phyloP scores from a whole-genome alignment of 306 rosid genomes.

The Glycine soja region DNA sequence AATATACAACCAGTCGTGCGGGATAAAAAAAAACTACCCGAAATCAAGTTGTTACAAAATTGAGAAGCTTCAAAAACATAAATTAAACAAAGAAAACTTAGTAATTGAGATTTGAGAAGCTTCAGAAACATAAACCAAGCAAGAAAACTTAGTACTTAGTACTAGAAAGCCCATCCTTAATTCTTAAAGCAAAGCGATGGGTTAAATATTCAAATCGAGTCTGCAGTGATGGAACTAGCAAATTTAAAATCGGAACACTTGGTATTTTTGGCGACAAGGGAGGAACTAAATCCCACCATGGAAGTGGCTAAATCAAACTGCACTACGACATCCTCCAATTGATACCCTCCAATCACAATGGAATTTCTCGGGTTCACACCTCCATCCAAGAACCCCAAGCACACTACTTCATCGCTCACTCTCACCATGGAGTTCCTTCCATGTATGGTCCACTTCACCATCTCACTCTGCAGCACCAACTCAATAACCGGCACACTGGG shows the following conservation, averaged over 20 bases:
- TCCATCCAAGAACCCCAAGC: conserved; percentile 82
- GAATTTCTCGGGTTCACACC: conserved; percentile 53
- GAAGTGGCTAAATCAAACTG: conserved; percentile 70
- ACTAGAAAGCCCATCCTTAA: background rate
- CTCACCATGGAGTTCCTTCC: conserved; percentile 77
- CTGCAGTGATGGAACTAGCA: conserved; percentile 14
- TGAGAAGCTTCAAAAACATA: background rate
- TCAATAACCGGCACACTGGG: conserved; percentile 63
- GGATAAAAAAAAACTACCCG: background rate
- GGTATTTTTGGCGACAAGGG: conserved; percentile 43
- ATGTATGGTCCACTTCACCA: conserved; percentile 72
- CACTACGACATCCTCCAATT: conserved; percentile 70
- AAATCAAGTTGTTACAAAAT: conserved; percentile 33
- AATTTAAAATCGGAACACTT: conserved; percentile 58
- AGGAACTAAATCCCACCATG: conserved; percentile 74
- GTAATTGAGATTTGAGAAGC: background rate
- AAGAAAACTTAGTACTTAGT: background rate
- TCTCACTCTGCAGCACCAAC: conserved; percentile 76
- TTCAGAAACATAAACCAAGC: background rate
- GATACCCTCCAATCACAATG: conserved; percentile 78
- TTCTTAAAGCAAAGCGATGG: background rate
- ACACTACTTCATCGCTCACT: conserved; percentile 55
- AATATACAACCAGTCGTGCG: background rate
- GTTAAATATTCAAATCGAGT: conserved; percentile 29
- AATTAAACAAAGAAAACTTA: background rate